Percentiles rank a stretch among this genome's conserved stretches.
phyloP scores from a whole-genome alignment of 441 rosid species.

The Euphorbia celastroides region DNA sequence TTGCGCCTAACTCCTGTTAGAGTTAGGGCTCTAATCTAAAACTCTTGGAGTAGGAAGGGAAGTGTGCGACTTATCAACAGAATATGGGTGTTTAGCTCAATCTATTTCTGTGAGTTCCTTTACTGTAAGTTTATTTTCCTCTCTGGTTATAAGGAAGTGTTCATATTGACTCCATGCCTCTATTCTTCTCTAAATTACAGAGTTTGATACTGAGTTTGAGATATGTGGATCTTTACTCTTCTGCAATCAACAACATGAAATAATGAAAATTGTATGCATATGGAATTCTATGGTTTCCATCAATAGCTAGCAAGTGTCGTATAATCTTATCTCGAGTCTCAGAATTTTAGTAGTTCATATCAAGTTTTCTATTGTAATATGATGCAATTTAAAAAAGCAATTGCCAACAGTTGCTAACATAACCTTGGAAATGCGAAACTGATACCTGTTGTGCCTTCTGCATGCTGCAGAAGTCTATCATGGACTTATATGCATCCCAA shows the following conservation, averaged over 20 bases:
- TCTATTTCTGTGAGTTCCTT: too few species aligned
- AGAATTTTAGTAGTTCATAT: not conserved
- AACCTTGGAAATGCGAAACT: not conserved
- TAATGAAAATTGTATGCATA: not conserved
- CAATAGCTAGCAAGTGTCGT: not conserved
- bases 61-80: too few species aligned
- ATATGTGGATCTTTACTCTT: not conserved
- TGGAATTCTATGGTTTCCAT: not conserved
- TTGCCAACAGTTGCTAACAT: not conserved
- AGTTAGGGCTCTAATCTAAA: too few species aligned
- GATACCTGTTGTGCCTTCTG: slow-evolving; percentile 65
- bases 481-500: slow-evolving; percentile 52
- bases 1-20: too few species aligned
- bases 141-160: too few species aligned
- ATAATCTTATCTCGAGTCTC: slow-evolving; percentile 1
- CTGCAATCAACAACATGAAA: not conserved
- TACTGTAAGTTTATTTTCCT: too few species aligned
- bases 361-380: not conserved
- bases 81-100: too few species aligned
- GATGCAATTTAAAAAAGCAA: not conserved
- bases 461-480: slow-evolving; percentile 62
- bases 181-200: too few species aligned
- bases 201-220: not conserved
- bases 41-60: too few species aligned
- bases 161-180: too few species aligned